Conservation (phyloP, 2,329 filamentous ascomycete species). For the Verticillium albo-atrum region DNA sequence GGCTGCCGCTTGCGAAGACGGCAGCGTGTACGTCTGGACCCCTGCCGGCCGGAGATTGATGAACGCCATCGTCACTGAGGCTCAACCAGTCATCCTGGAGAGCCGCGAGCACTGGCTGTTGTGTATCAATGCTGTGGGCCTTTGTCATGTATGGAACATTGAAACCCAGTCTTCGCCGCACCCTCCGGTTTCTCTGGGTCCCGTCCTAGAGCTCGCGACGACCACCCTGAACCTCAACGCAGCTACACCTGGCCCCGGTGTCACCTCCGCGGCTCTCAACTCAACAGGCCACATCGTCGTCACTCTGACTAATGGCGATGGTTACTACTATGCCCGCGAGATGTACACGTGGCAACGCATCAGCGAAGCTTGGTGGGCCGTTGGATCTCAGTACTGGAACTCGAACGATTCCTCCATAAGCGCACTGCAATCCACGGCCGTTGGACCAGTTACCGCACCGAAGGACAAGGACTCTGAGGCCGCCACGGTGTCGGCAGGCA, state of each 20-base stretch:
- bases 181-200: conserved; percentile 82
- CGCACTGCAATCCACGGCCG: conserved; percentile 68
- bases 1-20: conserved; percentile 91
- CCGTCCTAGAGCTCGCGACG: conserved; percentile 81
- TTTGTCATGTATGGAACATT: conserved; percentile 92
- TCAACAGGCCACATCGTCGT: conserved; percentile 80
- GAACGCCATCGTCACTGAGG: conserved; percentile 81
- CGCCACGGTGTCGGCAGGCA: conserved; percentile 75
- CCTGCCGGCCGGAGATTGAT: conserved; percentile 82
- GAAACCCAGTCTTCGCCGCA: conserved; percentile 79
- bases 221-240: conserved; percentile 72
- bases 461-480: conserved; percentile 41
- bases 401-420: conserved; percentile 87
- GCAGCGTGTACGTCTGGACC: conserved; percentile 85
- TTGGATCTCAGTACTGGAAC: conserved; percentile 98
- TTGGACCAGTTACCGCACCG: conserved; percentile 50
- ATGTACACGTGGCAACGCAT: conserved; percentile 93
- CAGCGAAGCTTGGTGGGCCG: conserved; percentile 98
- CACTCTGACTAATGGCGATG: conserved; percentile 92
- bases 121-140: conserved; percentile 81
- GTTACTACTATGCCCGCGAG: conserved; percentile 79
- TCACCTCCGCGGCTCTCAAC: conserved; percentile 90
- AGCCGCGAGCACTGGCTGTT: conserved; percentile 85
- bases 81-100: conserved; percentile 91
- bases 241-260: conserved; percentile 71